Base-by-base conservation (phyloP, 1,284 basidiomycete species). In the Sporisorium reilianum region DNA sequence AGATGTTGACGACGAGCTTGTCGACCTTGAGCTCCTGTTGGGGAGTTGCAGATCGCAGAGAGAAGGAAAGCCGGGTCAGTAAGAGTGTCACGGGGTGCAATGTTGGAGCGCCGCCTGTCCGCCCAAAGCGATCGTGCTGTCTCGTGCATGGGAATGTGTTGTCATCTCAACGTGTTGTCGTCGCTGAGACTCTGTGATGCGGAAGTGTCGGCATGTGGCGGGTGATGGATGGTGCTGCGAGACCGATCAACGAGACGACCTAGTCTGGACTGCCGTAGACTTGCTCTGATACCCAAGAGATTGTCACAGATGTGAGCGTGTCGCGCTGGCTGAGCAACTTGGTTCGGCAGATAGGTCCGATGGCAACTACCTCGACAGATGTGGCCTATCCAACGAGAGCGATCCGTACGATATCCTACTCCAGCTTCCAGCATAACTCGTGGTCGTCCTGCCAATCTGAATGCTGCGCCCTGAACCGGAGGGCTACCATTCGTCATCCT, bases 1-100 rank as follows among this genome's bases (percentile, higher is more conserved):
- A 98, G 88, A 99, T 99, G 91, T 99, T 99, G 90, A 99, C 95
- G 88, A 98, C 95, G 86, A 99, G 92, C 90, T 99, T 98, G 89
- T 97, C 95, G 86, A 98, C 95, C 84, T 90, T 90, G 83, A 94
- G 93, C 89, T 98, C 95, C 89, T 91, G 75, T 70, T 25, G 22
- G 10, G n/a, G 11, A 26, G 38, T 32, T 36, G 48, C 9, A 38
- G 12, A 23, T 18, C 10, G 14, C 14, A 18, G 14, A 34, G 28
- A 25, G 11, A 30, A 18, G 25, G 18, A n/a, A 41, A 54, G 2
- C 11, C n/a, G 42, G 18, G 58, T 54, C 50, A 60, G 54, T 56
- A 56, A 14, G 34, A 8, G 23, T 51, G 50, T 38, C 14, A n/a
- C 9, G 8, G 9, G 20, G 20, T 40, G 23, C 2, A 23, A 25